A percentile compares a stretch with the other conserved stretches of the same genome.
phyloP scores from a whole-genome alignment of 2,329 filamentous ascomycete species.

The Incumbomyces lentus region DNA sequence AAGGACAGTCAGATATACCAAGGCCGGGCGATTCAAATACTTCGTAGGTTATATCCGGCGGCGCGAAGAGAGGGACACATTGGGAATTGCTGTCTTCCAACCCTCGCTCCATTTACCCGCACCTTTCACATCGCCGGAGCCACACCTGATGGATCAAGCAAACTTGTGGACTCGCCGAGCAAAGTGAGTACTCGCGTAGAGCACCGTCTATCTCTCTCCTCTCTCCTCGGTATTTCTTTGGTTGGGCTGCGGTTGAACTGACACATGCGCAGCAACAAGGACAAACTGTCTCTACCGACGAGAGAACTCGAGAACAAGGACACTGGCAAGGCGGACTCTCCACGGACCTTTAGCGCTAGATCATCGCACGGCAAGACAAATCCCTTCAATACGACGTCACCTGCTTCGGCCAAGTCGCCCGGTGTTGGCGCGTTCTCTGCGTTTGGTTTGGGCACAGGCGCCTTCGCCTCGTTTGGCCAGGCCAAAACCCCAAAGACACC shows the following conservation, averaged over 20 bases:
- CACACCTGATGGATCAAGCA: slow-evolving; percentile 37
- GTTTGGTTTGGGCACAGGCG: slow-evolving; percentile 87
- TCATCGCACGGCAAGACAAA: slow-evolving; percentile 63
- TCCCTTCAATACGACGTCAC: slow-evolving; percentile 67
- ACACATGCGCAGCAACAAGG: slow-evolving; percentile 47
- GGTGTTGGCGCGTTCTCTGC: slow-evolving; percentile 71
- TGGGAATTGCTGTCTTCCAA: too few relatives aligned
- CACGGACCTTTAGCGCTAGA: slow-evolving; percentile 57
- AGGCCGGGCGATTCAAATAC: too few relatives aligned
- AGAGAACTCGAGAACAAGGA: slow-evolving; percentile 47
- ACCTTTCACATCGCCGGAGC: too few relatives aligned
- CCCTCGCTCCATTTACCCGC: too few relatives aligned
- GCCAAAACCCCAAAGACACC: slow-evolving; percentile 82
- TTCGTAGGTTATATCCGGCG: too few relatives aligned
- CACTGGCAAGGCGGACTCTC: slow-evolving; percentile 45
- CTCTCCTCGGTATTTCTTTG: not conserved
- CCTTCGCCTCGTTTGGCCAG: slow-evolving; percentile 86
- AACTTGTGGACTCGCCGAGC: slow-evolving; percentile 41
- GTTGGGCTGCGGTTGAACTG: slow-evolving; percentile 17
- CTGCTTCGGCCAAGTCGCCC: slow-evolving; percentile 61
- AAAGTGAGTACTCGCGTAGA: slow-evolving; percentile 29
- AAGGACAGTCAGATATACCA: slow-evolving; percentile 17
- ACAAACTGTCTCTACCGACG: slow-evolving; percentile 85
- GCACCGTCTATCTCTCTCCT: not conserved
- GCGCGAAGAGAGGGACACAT: too few relatives aligned